Evolutionary conservation across 768 basidiomycete genomes (phyloP).

Genomic region (Lentinula guzmanii): DNA sequence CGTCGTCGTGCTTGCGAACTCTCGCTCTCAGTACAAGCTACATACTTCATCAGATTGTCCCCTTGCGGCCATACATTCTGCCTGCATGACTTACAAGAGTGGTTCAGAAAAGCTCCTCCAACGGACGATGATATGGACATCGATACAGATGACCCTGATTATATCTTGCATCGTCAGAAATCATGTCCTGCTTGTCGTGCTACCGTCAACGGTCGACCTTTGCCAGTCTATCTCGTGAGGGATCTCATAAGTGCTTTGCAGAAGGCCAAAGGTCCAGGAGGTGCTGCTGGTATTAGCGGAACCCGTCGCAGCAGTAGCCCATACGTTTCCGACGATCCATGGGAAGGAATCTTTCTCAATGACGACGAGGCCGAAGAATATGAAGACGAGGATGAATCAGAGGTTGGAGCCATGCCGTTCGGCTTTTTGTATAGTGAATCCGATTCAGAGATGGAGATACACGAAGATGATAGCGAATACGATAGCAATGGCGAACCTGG

Average conservation of each 20-base stretch:
- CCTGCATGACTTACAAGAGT: constrained; percentile 63
- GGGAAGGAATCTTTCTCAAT: constrained; percentile 62
- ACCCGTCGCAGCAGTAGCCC: constrained; percentile 19
- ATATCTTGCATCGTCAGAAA: constrained; percentile 55
- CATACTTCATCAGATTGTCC: constrained; percentile 39
- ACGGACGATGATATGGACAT: constrained; percentile 30
- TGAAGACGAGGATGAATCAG: constrained; percentile 18
- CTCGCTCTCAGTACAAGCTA: constrained; percentile 7
- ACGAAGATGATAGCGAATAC: not conserved
- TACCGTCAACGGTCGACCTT: constrained; percentile 48
- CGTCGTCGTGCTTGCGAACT: constrained; percentile 18
- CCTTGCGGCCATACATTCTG: constrained; percentile 82
- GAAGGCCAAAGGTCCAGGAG: constrained; percentile 28
- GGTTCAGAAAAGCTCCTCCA: constrained; percentile 67
- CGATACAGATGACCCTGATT: constrained; percentile 31
- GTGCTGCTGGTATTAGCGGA: constrained; percentile 9
- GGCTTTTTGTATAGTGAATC: not conserved
- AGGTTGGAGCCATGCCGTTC: constrained; percentile 20
- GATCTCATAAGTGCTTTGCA: constrained; percentile 43
- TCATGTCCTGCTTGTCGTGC: constrained; percentile 71
- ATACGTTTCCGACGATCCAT: constrained; percentile 48
- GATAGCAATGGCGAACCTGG: constrained; percentile 14
- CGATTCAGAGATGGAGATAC: constrained; percentile 2
- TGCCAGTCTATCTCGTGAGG: constrained; percentile 67
- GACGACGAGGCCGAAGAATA: constrained; percentile 35